Base-by-base conservation (phyloP, 176 grass and related monocot genomes). In the Microstegium vimineum region DNA sequence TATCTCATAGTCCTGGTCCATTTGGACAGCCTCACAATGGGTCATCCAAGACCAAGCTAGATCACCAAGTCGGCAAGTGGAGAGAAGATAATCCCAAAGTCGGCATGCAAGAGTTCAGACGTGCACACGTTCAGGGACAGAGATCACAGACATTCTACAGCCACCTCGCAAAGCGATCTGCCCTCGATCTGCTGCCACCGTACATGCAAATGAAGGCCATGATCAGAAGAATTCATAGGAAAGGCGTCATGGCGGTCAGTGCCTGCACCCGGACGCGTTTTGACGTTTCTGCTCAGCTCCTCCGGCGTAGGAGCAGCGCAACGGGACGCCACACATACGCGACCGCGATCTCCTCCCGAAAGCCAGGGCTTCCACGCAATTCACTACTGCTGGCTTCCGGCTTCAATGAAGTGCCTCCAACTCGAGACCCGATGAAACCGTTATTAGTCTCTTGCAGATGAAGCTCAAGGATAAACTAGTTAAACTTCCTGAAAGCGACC, bases 141-240 rank as follows among this genome's bases (percentile, higher is more conserved):
- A 76, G 79, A 84, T 80, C 69, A 18, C 76, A 71, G 33, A 84
- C 82, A 89, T 89, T 89, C 82, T 6, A 22, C 14, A 6, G 15
- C 71, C 51, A 66, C 33, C 66, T 65, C 25, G 3, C 75, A 25
- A 89, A 80, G 81, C 35, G 54, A 89, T 4, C 2, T 32, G 34
- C 64, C 38, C 41, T 54, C n/a, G n/a, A n/a, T n/a, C n/a, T n/a
- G n/a, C 51, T 51, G 56, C 17, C 4, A 63, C 30, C 42, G 42
- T 62, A 34, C 67, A 65, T n/a, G n/a, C n/a, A n/a, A n/a, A n/a
- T n/a, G n/a, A 54, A 10, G 0, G 3, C 15, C 45, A 61, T 45
- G 71, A 33, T 34, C 59, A 28, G 57, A n/a, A n/a, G n/a, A 5
- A 18, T 16, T 8, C 40, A 23, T 3, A 18, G 10, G n/a, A 5